Evolutionary conservation across 495 filamentous ascomycete species (phyloP).

Genomic region (Arthonia radiata): DNA sequence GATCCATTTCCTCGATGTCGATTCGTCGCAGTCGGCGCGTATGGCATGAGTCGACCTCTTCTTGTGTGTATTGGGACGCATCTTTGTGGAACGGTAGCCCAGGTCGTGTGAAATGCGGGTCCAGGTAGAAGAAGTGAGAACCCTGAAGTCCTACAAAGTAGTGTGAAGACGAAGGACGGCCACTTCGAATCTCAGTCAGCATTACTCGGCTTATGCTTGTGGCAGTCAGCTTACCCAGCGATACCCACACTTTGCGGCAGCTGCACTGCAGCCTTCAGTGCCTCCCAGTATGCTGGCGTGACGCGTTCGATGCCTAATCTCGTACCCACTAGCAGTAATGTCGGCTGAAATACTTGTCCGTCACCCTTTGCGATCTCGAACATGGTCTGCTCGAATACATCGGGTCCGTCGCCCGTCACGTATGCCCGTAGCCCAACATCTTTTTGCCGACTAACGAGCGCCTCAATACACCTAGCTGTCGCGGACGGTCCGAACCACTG

Average conservation of each 20-base stretch:
- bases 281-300: constrained; percentile 78
- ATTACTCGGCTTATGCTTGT: neutral
- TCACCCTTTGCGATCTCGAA: constrained; percentile 43
- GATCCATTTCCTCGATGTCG: constrained; percentile 82
- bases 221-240: constrained; percentile 46
- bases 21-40: constrained; percentile 62
- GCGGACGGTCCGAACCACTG: constrained; percentile 99
- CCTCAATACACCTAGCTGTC: constrained; percentile 87
- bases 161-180: constrained; percentile 80
- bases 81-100: constrained; percentile 31
- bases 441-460: constrained; percentile 35
- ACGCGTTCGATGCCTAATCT: constrained; percentile 82
- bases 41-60: constrained; percentile 67
- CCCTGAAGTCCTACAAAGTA: constrained; percentile 96
- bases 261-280: constrained; percentile 54
- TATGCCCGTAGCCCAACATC: constrained; percentile 49
- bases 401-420: constrained; percentile 65
- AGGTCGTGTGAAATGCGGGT: constrained; percentile 63
- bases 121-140: constrained; percentile 75
- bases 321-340: constrained; percentile 66
- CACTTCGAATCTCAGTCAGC: constrained; percentile 22
- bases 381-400: constrained; percentile 80
- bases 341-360: constrained; percentile 45
- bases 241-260: constrained; percentile 84
- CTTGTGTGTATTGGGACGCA: constrained; percentile 29